These are phyloP conservation scores for Starmerella stellata DNA, from an alignment of 805 yeast genomes.

Conservation along the genomic window DNA sequence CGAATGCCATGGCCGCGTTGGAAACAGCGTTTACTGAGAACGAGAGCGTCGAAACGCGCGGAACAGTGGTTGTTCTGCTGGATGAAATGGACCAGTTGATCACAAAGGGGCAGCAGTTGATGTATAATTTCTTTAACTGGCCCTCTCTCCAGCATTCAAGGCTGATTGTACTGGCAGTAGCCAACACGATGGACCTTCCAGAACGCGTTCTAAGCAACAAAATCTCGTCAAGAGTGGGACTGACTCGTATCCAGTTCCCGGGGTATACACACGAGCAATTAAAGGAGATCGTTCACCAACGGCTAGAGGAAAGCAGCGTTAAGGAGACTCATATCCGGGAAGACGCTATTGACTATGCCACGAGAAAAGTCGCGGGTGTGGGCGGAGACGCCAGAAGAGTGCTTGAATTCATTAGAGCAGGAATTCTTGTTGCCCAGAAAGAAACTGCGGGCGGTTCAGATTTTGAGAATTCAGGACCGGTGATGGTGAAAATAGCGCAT, in stretches of 20 bases:
- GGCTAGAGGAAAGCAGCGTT: slow-evolving; percentile 37
- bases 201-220: slow-evolving; percentile 75
- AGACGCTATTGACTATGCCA: slow-evolving; percentile 67
- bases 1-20: slow-evolving; percentile 46
- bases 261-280: slow-evolving; percentile 75
- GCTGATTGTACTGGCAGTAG: slow-evolving; percentile 77
- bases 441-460: slow-evolving; percentile 14
- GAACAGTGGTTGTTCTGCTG: slow-evolving; percentile 57
- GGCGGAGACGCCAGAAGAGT: slow-evolving; percentile 97
- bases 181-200: slow-evolving; percentile 94
- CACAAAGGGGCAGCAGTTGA: slow-evolving; percentile 54
- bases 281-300: slow-evolving; percentile 49
- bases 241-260: slow-evolving; percentile 67
- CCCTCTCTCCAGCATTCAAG: slow-evolving; percentile 68
- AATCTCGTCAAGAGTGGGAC: slow-evolving; percentile 77
- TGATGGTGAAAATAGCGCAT: slow-evolving; percentile 41
- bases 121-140: slow-evolving; percentile 97
- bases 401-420: slow-evolving; percentile 67
- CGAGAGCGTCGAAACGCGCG: slow-evolving; percentile 15
- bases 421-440: slow-evolving; percentile 43
- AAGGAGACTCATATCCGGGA: not conserved
- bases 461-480: slow-evolving; percentile 26
- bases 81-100: slow-evolving; percentile 92
- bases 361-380: slow-evolving; percentile 86
- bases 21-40: slow-evolving; percentile 45